Base-by-base conservation (phyloP, 768 basidiomycete genomes). In the Suillus luteus region DNA sequence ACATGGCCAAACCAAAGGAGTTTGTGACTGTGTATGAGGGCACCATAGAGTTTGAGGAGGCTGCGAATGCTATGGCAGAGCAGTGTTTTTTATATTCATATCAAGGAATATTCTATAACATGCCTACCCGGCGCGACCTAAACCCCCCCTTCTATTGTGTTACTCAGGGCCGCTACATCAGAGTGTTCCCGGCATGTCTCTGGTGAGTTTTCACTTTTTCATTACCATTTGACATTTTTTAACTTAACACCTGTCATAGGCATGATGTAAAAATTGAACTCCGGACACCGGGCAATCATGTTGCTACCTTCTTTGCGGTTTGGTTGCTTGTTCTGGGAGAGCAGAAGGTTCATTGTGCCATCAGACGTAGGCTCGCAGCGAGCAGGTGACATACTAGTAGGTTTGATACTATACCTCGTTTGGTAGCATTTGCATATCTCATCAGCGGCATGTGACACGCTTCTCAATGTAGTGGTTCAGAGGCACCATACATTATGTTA, bases 41-140 rank as follows among this genome's bases (percentile, higher is more conserved):
- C 51, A 52, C 27, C 31, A 15, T 51, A 27, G 49, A 51, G 51
- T 52, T 31, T 31, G 51, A 52, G 51, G 51, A 52, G 51, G 51
- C 51, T 2, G 9, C 15, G 0, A 52, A 52, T 15, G 27, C 51
- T 31, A 52, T 52, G 51, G 51, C 27, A 19, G 51, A 52, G 3
- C 17, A 31, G 51, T 52, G 51, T 27, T 52, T 31, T 52, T 31
- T 52, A 52, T 52, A 52, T 5, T 52, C 4, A 0, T 52, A 31
- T 52, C 4, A 11, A 52, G 51, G 51, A 52, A 31, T 52, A 17
- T 52, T 52, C 27, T 52, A 52, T 52, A 52, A 31, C 10, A 52
- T 52, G 27, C 51, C 51, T 52, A 1, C 51, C 7, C 51, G 31
- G 51, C 9, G 1, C 27, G 1, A 31, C 31, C 51, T 52, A 52